phyloP scores from a whole-genome alignment of 2,329 filamentous ascomycete genomes.

The Hypoxylon sp. region DNA sequence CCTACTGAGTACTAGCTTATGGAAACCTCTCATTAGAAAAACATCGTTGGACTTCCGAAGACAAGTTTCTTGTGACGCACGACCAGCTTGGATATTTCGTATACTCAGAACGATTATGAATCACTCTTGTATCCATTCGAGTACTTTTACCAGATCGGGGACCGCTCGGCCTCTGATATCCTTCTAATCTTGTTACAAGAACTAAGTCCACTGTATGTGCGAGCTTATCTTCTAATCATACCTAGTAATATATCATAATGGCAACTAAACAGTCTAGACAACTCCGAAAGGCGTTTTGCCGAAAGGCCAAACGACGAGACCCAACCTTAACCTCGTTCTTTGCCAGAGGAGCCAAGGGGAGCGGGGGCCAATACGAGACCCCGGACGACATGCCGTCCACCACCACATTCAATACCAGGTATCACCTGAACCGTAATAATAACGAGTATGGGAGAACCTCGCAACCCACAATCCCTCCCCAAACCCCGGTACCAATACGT shows the following conservation, averaged over 20 bases:
- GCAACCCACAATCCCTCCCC: conserved; percentile 16
- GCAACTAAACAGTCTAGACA: conserved; percentile 26
- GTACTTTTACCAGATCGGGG: conserved; percentile 20
- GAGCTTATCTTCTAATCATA: neutral
- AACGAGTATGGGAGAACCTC: neutral
- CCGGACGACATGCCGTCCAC: conserved; percentile 32
- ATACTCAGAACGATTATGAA: conserved; percentile 23
- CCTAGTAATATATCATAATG: conserved; percentile 8
- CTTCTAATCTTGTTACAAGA: neutral
- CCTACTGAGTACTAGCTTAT: neutral
- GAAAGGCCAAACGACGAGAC: conserved; percentile 15
- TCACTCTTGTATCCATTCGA: conserved; percentile 25
- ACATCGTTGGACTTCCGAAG: conserved; percentile 13
- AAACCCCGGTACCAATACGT: conserved; percentile 1
- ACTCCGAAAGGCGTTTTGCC: conserved; percentile 16
- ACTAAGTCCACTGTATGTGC: conserved; percentile 20
- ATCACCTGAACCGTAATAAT: conserved; percentile 2
- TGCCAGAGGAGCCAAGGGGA: neutral
- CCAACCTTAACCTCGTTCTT: neutral
- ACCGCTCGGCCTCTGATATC: conserved; percentile 1
- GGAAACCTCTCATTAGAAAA: conserved; percentile 8
- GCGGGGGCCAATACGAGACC: neutral
- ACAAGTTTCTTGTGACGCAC: conserved; percentile 11
- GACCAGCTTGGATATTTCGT: conserved; percentile 20
- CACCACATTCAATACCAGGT: conserved; percentile 30